A percentile compares a stretch with the other conserved stretches of the same genome.
Evolutionary conservation across 345 rosid genomes (phyloP).

Genomic region (Citrus glauca): DNA sequence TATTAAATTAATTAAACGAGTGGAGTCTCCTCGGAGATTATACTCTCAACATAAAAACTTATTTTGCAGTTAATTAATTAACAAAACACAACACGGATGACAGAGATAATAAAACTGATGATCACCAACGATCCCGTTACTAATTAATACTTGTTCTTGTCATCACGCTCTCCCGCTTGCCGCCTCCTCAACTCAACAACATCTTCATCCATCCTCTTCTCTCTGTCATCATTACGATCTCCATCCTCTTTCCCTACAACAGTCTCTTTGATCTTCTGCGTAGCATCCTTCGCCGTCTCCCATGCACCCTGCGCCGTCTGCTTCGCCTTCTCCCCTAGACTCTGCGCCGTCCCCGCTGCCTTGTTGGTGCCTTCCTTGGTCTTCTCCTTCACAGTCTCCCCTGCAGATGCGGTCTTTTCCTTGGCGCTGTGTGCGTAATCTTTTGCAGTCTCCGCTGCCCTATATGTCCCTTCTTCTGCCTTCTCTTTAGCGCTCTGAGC

Average conservation of each 20-base stretch:
- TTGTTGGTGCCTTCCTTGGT: conserved; percentile 17
- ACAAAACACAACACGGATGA: too few relatives aligned
- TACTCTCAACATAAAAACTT: too few relatives aligned
- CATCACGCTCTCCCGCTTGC: not conserved
- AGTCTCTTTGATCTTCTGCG: conserved; percentile 41
- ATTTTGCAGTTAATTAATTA: too few relatives aligned
- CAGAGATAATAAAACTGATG: too few relatives aligned
- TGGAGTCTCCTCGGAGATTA: too few relatives aligned
- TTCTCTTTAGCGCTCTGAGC: conserved; percentile 17
- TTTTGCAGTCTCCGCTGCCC: conserved; percentile 6
- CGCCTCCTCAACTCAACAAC: conserved; percentile 10
- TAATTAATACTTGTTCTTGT: not conserved
- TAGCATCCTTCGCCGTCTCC: conserved; percentile 30
- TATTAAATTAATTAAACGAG: too few relatives aligned
- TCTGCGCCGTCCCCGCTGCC: conserved; percentile 26
- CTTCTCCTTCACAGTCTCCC: conserved; percentile 14
- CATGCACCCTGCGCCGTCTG: conserved; percentile 24
- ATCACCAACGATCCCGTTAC: too few relatives aligned
- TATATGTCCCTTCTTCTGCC: not conserved
- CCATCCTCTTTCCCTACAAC: conserved; percentile 28
- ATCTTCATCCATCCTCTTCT: conserved; percentile 23
- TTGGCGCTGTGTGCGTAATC: conserved; percentile 8
- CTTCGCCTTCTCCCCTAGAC: conserved; percentile 30
- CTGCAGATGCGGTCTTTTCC: conserved; percentile 14
- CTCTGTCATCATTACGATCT: not conserved